These are phyloP conservation scores for Ophiostoma montium DNA, from an alignment of 2,329 filamentous ascomycete genomes.

Conservation along the genomic window DNA sequence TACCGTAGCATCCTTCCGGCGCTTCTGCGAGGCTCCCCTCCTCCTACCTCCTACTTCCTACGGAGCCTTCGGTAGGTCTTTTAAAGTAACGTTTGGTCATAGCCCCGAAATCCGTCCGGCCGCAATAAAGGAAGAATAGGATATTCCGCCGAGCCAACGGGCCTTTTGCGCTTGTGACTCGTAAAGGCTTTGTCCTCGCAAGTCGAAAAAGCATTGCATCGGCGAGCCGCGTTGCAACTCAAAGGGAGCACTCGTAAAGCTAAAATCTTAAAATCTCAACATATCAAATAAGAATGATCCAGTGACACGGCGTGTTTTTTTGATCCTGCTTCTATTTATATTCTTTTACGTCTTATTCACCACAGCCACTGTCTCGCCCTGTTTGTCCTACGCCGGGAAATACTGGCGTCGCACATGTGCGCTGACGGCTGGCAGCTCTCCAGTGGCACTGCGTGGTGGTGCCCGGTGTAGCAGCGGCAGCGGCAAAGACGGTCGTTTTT, in stretches of 20 bases:
- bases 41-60: background rate
- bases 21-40: too few species aligned
- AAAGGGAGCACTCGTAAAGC: too few species aligned
- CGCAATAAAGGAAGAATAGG: background rate
- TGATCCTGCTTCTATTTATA: background rate
- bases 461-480: background rate
- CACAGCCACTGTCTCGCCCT: background rate
- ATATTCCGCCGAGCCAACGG: background rate
- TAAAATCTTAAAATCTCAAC: too few species aligned
- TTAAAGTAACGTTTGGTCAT: background rate
- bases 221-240: too few species aligned
- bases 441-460: background rate
- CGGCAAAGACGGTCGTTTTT: too few species aligned
- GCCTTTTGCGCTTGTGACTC: background rate
- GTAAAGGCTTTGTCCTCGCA: background rate
- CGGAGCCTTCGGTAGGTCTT: too few species aligned
- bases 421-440: constrained; percentile 1
- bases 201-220: too few species aligned
- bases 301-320: background rate
- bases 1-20: too few species aligned
- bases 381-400: background rate
- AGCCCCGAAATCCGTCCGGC: constrained; percentile 9
- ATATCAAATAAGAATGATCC: too few species aligned
- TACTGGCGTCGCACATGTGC: background rate
- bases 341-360: background rate